Evolutionary conservation across 768 basidiomycete genomes (phyloP), one percentile per base, ranked within the genome.

Genomic region (Tephrocybe sp.): DNA sequence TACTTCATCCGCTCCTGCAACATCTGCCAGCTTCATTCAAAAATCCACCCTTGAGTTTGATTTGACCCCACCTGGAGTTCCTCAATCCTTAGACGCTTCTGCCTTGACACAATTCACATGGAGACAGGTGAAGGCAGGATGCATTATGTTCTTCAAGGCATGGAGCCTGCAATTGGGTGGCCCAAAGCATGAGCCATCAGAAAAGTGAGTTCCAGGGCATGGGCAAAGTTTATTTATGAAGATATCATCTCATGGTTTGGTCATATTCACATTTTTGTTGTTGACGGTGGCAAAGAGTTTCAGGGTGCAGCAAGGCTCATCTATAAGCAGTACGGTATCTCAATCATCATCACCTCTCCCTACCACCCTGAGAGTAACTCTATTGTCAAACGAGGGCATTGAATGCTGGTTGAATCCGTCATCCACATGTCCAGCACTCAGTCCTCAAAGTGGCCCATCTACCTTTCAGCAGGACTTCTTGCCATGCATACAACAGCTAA

Each of bases 331-430:
- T 69, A 68, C 40, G 51, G 57, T 3, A 59, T 69, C 25, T 46
- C 36, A 0, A 59, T 68, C 8, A 62, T 72, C 9, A n/a, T 64
- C 4, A 68, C 62, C 0, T 59, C 63, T 0, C 54, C 65, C 0
- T 71, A 71, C 38, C 60, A 72, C 45, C 65, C 69, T 0, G 53
- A 73, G 52, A 67, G 63, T 6, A 72, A 72, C 36, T 67, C 59
- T 0, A 53, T 62, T 2, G 56, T 64, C 0, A 71, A 73, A 53
- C 50, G 67, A 2, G 53, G 54, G 9, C 68, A 71, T 36, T 57
- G 58, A 24, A 62, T 58, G 1, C 55, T 66, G 0, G 52, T 59
- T 0, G 37, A 60, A 9, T 48, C 61, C 3, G n/a, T 45, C 4
- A 11, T 45, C 11, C 1, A 15, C 1, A 30, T 30, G 17, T 45